Evolutionary conservation across 2,329 filamentous ascomycete species (phyloP).

Genomic region (Sporothrix globosa): DNA sequence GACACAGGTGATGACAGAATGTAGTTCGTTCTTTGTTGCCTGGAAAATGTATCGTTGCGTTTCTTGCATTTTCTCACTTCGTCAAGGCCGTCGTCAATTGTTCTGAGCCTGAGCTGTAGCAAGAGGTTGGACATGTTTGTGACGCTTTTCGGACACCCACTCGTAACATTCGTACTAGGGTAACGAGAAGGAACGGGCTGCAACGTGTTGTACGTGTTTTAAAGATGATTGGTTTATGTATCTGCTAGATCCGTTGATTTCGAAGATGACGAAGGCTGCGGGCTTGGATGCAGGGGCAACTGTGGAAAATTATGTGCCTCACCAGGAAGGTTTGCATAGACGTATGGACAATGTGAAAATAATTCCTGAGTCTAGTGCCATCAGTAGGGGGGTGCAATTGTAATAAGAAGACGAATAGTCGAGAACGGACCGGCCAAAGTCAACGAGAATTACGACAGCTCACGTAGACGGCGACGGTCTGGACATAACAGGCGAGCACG

Average conservation of each 20-base stretch:
- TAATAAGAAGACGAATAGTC: too few relatives aligned
- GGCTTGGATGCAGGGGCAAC: not conserved
- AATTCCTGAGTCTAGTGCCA: not conserved
- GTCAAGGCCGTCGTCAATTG: not conserved
- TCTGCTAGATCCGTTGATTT: not conserved
- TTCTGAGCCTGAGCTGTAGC: too few relatives aligned
- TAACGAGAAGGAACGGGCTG: not conserved
- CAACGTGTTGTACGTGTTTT: not conserved
- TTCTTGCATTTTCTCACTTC: not conserved
- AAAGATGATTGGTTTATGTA: not conserved
- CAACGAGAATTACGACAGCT: too few relatives aligned
- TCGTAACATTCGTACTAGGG: not conserved
- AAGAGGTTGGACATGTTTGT: not conserved
- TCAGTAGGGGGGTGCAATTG: not conserved
- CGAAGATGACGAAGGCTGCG: not conserved
- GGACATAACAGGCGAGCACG: too few relatives aligned
- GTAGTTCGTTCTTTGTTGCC: not conserved
- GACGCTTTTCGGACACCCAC: not conserved
- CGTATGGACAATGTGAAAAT: too few relatives aligned
- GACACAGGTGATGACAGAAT: not conserved
- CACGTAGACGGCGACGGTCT: too few relatives aligned
- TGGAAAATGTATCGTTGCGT: not conserved
- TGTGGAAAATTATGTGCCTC: conserved; percentile 5
- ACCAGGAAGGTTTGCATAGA: too few relatives aligned
- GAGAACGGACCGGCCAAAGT: too few relatives aligned